Evolutionary conservation across 345 rosid species (phyloP).

Genomic region (Sisymbrium altissimum): DNA sequence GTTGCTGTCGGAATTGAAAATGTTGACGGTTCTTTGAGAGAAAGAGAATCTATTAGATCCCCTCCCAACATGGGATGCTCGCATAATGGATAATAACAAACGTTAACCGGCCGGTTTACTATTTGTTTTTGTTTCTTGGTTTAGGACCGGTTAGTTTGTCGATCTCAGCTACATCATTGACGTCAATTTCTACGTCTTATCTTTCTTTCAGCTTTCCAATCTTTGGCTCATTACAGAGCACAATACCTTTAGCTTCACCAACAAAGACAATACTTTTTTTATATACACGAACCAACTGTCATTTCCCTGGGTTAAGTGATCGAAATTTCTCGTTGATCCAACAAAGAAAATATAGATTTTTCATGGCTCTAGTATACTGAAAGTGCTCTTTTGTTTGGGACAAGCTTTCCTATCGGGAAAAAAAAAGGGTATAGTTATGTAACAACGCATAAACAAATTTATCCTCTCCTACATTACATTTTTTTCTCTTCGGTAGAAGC

Average conservation of each 20-base stretch:
- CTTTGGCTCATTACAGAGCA: too few species aligned
- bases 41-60: not conserved
- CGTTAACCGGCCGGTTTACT: not conserved
- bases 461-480: not conserved
- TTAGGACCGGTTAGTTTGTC: not conserved
- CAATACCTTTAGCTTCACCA: too few species aligned
- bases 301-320: too few species aligned
- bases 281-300: too few species aligned
- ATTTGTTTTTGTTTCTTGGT: not conserved
- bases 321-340: too few species aligned
- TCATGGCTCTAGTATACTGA: too few species aligned
- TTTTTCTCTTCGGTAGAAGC: not conserved
- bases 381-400: too few species aligned
- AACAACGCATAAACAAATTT: not conserved
- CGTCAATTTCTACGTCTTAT: too few species aligned
- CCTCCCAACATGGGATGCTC: not conserved
- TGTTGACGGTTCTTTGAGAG: not conserved
- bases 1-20: slow-evolving; percentile 15
- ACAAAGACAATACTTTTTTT: too few species aligned
- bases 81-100: not conserved
- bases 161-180: too few species aligned
- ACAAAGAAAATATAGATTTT: too few species aligned
- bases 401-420: not conserved
- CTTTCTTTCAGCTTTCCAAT: too few species aligned
- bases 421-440: not conserved